These are phyloP conservation scores for Syzygium aromaticum DNA, from an alignment of 345 rosid genomes.

Conservation along the genomic window DNA sequence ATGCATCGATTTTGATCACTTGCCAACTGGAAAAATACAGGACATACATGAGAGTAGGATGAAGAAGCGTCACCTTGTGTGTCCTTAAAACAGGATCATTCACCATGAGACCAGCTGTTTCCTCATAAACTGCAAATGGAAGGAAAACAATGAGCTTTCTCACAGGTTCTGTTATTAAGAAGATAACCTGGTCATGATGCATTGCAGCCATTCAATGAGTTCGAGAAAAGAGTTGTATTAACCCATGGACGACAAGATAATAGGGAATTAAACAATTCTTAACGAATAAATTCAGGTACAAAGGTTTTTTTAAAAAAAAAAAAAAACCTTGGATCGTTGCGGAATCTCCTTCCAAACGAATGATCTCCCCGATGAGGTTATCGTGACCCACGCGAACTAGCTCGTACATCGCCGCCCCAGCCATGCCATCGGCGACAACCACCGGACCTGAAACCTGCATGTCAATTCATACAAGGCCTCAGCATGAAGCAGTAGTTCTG, in stretches of 20 bases:
- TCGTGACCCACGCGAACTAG: conserved; percentile 98
- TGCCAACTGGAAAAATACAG: not conserved
- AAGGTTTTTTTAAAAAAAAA: not conserved
- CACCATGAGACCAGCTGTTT: conserved; percentile 91
- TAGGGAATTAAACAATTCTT: not conserved
- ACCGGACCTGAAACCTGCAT: conserved; percentile 86
- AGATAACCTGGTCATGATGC: not conserved
- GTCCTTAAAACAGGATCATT: conserved; percentile 94
- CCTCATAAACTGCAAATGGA: conserved; percentile 68
- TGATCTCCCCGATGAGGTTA: conserved; percentile 92
- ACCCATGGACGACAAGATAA: not conserved
- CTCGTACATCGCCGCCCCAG: conserved; percentile 99
- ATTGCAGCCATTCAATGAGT: not conserved
- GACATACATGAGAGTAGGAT: not conserved
- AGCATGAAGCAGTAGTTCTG: not conserved
- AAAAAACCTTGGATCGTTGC: conserved; percentile 91
- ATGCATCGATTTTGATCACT: not conserved
- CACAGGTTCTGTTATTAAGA: not conserved
- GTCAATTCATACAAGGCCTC: not conserved
- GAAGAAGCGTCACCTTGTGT: conserved; percentile 49
- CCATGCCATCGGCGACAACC: conserved; percentile 99
- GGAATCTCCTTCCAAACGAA: conserved; percentile 97
- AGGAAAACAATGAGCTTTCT: not conserved
- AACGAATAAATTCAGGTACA: not conserved
- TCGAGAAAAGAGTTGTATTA: not conserved